These are phyloP conservation scores for Aspergillus hancockii DNA, from an alignment of 495 filamentous ascomycete species.

Conservation along the genomic window DNA sequence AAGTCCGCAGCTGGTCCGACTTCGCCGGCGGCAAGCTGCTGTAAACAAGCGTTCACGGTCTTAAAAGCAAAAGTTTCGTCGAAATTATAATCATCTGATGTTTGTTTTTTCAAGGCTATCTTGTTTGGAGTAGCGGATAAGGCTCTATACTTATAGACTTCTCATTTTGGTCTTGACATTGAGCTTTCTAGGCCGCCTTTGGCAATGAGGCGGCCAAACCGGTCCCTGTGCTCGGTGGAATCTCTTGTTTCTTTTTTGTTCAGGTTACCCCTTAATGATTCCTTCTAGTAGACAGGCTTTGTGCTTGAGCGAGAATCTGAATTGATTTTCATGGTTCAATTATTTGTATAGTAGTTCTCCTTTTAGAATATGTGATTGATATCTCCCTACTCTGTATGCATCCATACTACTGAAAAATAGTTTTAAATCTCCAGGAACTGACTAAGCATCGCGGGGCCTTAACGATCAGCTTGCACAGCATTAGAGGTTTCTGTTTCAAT, in stretches of 20 bases:
- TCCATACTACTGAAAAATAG: no score
- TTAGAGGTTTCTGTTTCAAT: background rate
- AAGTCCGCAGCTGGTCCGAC: constrained; percentile 92
- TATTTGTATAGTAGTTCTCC: constrained; percentile 22
- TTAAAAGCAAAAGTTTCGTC: constrained; percentile 29
- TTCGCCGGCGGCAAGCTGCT: constrained; percentile 90
- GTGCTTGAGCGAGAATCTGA: constrained; percentile 32
- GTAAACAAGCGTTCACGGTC: constrained; percentile 50
- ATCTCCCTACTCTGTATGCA: background rate
- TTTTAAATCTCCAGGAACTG: background rate
- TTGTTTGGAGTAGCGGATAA: constrained; percentile 31
- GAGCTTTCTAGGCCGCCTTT: constrained; percentile 15
- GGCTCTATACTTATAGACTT: constrained; percentile 39
- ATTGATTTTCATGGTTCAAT: constrained; percentile 12
- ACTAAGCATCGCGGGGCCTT: constrained; percentile 1
- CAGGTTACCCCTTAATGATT: constrained; percentile 14
- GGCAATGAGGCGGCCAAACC: constrained; percentile 17
- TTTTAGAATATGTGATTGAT: background rate
- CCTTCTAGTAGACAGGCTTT: constrained; percentile 27
- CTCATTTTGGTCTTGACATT: constrained; percentile 24
- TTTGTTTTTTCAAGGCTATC: constrained; percentile 22
- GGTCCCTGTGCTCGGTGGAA: constrained; percentile 21
- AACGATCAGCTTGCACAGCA: background rate
- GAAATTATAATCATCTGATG: constrained; percentile 24
- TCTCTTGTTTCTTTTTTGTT: constrained; percentile 18